Conservation (phyloP, 305 asterid species). For the Fraxinus dipetala region DNA sequence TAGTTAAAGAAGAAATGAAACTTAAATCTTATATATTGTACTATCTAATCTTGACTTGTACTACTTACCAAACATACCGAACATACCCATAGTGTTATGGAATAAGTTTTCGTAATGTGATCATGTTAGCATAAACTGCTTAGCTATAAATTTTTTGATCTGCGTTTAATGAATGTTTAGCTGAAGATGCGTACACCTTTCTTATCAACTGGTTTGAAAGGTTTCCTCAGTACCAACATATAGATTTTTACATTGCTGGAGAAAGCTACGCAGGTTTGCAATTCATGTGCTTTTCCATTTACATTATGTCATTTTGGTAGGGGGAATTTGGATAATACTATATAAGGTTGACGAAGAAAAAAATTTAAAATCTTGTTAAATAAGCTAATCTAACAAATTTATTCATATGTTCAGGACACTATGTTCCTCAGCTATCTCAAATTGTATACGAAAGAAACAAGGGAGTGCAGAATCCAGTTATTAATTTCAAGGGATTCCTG, state of each 20-base stretch:
- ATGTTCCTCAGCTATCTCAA: conserved; percentile 91
- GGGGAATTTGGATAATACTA: neutral
- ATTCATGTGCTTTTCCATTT: neutral
- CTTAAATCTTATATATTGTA: neutral
- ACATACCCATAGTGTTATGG: neutral
- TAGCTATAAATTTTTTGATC: conserved; percentile 16
- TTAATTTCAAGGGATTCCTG: conserved; percentile 92
- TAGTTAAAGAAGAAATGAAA: neutral
- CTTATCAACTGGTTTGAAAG: conserved; percentile 80
- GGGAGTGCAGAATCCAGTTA: conserved; percentile 68
- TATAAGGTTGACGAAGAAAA: neutral
- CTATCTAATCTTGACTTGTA: neutral
- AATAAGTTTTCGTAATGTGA: conserved; percentile 7
- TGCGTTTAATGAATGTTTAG: conserved; percentile 34
- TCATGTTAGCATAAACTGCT: conserved; percentile 18
- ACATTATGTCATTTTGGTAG: neutral
- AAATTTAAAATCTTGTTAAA: neutral
- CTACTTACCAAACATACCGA: neutral
- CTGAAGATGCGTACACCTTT: conserved; percentile 72
- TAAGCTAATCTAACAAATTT: conserved; percentile 18
- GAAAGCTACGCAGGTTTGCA: conserved; percentile 83
- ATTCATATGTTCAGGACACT: conserved; percentile 64
- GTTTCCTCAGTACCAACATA: conserved; percentile 82
- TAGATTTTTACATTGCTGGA: conserved; percentile 84
- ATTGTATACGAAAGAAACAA: conserved; percentile 61